Evolutionary conservation across 73 alveolate genomes (phyloP), one percentile per base, ranked within the genome.

Genomic region (Paramecium sexaurelia): DNA sequence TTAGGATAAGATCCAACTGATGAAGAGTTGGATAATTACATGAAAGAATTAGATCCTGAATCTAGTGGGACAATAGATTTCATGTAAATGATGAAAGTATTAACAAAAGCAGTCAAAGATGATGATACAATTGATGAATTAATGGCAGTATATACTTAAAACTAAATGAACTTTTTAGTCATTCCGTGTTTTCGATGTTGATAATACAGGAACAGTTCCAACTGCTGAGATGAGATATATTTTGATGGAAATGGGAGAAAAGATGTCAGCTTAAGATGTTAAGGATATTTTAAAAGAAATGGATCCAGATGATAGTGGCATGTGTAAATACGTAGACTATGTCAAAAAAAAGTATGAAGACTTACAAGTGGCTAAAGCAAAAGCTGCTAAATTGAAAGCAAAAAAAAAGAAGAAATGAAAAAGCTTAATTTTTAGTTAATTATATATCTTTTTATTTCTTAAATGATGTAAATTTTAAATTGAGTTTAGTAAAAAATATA

Each of bases 221-320:
- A 78, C 90, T 40, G 90, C 90, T 78, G 90, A 78, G 41, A 78
- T 78, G 90, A 32, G 90, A 78, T 78, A 78, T 78, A 78, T 78
- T 78, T 43, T 78, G 2, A 41, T 78, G 27, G 90, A 78, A 33
- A 41, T 78, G 90, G 90, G 90, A 29, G 90, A 78, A 24, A 78
- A 78, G 71, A 78, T 78, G 90, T 9, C 27, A 3, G 75, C 73
- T 24, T 11, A 39, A 4, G 90, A 78, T 22, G 90, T 78, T 3
- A 78, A 78, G 90, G 90, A 78, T 45, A 78, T 78, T 24, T 11
- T 78, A 11, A 78, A 78, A 47, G 90, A 78, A 45, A 78, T 78
- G 90, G 90, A 78, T 24, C 90, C 90, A 39, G 90, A 78, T 40
- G 90, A 78, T 41, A 78, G 51, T 40, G 90, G 90, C 11, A 41